Conservation (phyloP, 129 eudicot species). For the Flaveria bidentis region DNA sequence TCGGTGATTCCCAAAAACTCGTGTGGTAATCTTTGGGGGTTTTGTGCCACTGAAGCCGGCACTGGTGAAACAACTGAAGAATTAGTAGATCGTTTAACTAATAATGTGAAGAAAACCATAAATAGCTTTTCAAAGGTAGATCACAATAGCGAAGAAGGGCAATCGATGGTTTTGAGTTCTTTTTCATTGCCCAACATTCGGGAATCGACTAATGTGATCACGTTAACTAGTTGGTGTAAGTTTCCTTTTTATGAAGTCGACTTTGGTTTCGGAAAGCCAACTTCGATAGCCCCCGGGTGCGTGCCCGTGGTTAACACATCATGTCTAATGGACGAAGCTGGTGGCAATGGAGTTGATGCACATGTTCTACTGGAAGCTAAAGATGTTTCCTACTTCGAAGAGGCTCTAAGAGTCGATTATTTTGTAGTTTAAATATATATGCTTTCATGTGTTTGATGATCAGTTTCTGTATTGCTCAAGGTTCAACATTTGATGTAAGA, state of each 20-base stretch:
- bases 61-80: background rate
- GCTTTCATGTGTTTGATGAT: background rate
- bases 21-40: background rate
- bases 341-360: background rate
- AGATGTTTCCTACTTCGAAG: background rate
- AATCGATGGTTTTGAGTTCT: background rate
- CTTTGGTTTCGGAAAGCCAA: background rate
- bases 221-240: conserved; percentile 5
- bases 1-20: background rate
- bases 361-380: background rate
- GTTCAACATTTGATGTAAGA: background rate
- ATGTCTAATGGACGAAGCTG: background rate
- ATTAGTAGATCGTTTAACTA: background rate
- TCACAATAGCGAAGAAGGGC: background rate
- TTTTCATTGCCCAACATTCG: background rate
- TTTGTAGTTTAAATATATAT: background rate
- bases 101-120: background rate
- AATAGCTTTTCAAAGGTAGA: background rate
- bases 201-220: background rate
- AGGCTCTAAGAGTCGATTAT: background rate
- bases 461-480: background rate
- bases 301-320: background rate
- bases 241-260: background rate
- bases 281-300: background rate
- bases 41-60: background rate